A percentile compares a stretch with the other conserved stretches of the same genome.
These are phyloP conservation scores for Fraxinus floribunda DNA, from an alignment of 305 asterid species.

Conservation along the genomic window DNA sequence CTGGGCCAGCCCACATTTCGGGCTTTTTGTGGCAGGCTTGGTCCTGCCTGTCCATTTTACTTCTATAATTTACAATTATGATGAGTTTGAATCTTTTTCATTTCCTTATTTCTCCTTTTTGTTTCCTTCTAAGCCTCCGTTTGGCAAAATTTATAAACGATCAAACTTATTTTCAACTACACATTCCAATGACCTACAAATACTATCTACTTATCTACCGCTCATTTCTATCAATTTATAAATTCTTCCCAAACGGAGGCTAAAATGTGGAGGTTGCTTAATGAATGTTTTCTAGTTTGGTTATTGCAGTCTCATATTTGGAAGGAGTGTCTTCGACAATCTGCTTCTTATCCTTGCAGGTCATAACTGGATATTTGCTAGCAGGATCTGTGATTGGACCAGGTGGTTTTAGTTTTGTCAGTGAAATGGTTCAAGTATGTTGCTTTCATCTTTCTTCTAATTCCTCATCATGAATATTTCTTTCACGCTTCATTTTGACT, in stretches of 20 bases:
- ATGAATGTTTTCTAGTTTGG: constrained; percentile 18
- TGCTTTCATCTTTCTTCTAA: constrained; percentile 8
- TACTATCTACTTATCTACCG: neutral
- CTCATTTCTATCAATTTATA: neutral
- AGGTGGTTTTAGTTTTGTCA: constrained; percentile 74
- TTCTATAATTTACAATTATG: neutral
- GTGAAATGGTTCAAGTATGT: constrained; percentile 86
- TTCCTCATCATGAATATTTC: constrained; percentile 1
- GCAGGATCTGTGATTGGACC: constrained; percentile 90
- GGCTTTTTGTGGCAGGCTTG: neutral
- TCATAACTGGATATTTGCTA: constrained; percentile 77
- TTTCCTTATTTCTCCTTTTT: constrained; percentile 11
- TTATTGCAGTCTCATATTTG: constrained; percentile 15
- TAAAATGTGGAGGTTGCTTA: constrained; percentile 17
- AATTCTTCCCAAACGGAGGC: neutral
- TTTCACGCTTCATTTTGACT: constrained; percentile 22
- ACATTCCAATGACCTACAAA: neutral
- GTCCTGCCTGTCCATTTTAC: neutral
- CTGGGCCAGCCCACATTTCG: neutral
- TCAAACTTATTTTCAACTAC: neutral
- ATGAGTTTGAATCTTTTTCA: neutral
- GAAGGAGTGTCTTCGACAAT: constrained; percentile 22
- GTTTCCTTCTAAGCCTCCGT: constrained; percentile 8
- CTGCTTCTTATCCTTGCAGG: constrained; percentile 49
- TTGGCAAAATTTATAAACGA: neutral